Evolutionary conservation across 1,284 basidiomycete genomes (phyloP), one percentile per base, ranked within the genome.

Genomic region (Sporisorium exsertum): DNA sequence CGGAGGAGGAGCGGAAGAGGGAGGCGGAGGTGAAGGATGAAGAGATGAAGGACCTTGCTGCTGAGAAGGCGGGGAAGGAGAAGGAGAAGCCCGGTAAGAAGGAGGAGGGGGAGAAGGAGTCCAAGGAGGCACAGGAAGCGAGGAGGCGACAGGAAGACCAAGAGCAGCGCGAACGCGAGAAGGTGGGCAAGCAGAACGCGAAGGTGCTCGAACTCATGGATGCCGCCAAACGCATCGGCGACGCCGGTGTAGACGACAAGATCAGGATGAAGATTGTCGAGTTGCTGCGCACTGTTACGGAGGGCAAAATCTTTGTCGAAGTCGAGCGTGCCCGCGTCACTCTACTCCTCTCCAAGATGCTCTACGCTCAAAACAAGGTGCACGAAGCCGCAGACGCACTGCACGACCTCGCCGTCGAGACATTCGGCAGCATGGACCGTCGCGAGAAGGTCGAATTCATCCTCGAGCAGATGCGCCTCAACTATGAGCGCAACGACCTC

Each of bases 271-370:
- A 82, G 67, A 45, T 85, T 15, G 78, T 85, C 47, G 92, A 96
- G 87, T 95, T 94, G 3, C 86, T 99, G 77, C 90, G 97, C 81
- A 89, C 90, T 55, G 94, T 99, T 35, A 97, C 96, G 0, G 96
- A 98, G 87, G 96, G 96, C 66, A 99, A 98, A 94, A 95, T 99
- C 80, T 98, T 96, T 88, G 88, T 99, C 60, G 97, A 99, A 88
- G 95, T 97, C 5, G 95, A 94, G 37, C 90, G 97, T 74, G 97
- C 97, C 8, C 91, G 97, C 29, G 92, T 98, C 58, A 84, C 81
- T 0, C 68, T 79, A 4, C 59, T 83, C 43, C 66, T 82, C 45
- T 80, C 79, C 24, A 61, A 76, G 26, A 80, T 84, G 71, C 80
- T 85, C 18, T 78, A 79, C 37, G 26, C 66, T 5, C 54, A 79